These are phyloP conservation scores for Entomortierella parvispora DNA, from an alignment of 192 early-diverging fungal species.

Conservation along the genomic window DNA sequence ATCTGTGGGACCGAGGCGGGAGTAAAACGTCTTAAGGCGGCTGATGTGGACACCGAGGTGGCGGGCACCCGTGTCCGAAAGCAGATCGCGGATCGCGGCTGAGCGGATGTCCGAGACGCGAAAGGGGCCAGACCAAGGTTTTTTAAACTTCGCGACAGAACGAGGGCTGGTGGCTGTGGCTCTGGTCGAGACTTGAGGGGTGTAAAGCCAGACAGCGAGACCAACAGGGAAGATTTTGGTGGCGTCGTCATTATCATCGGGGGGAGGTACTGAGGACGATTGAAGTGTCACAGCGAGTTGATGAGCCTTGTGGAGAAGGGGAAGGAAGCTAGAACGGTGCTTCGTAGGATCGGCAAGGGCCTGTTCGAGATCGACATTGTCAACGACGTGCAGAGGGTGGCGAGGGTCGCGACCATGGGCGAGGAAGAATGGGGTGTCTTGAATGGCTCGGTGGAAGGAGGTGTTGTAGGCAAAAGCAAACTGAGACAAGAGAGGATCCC, in stretches of 20 bases:
- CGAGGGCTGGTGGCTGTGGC: not conserved
- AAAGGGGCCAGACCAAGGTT: constrained; percentile 8
- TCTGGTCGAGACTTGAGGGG: not conserved
- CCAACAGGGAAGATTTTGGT: constrained; percentile 2
- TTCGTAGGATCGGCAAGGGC: not conserved
- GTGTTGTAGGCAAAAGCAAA: constrained; percentile 25
- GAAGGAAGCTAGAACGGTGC: not conserved
- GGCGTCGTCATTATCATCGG: not conserved
- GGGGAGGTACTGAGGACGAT: not conserved
- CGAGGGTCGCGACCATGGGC: not conserved
- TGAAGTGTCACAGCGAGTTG: not conserved
- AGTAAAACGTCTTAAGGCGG: no score
- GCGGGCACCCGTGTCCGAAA: not conserved
- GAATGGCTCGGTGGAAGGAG: constrained; percentile 4
- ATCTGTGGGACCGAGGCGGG: no score
- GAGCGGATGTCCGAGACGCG: not conserved
- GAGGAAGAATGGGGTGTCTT: constrained; percentile 15
- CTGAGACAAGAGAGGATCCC: not conserved
- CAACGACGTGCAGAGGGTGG: no score
- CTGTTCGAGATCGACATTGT: not conserved
- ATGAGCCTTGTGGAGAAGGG: not conserved
- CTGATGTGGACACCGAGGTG: no score
- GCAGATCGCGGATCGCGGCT: constrained; percentile 4
- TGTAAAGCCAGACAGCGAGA: constrained; percentile 5
- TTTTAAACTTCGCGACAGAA: constrained; percentile 3